Conservation (phyloP, 176 grass and related monocot genomes). For the Avena eriantha region DNA sequence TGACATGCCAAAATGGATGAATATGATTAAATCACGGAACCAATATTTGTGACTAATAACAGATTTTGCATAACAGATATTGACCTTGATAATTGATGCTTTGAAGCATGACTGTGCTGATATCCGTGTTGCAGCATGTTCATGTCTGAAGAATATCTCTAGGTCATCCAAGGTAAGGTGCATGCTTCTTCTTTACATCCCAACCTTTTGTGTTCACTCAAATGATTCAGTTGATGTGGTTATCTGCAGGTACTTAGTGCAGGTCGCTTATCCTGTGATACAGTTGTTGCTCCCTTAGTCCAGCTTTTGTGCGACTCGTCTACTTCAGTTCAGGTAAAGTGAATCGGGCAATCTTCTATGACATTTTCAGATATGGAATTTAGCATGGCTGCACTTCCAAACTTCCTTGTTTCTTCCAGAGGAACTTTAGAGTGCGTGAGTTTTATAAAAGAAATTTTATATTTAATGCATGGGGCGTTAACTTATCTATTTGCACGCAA, state of each 20-base stretch:
- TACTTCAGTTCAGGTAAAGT: constrained; percentile 82
- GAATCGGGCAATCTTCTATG: constrained; percentile 34
- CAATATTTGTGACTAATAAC: constrained; percentile 32
- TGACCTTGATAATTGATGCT: constrained; percentile 76
- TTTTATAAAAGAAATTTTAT: constrained; percentile 25
- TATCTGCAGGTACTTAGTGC: constrained; percentile 86
- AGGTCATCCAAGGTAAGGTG: constrained; percentile 82
- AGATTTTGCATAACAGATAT: constrained; percentile 56
- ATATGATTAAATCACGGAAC: constrained; percentile 11
- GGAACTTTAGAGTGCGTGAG: background rate
- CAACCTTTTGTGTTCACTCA: constrained; percentile 36
- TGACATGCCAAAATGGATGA: constrained; percentile 16
- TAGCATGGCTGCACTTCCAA: constrained; percentile 1
- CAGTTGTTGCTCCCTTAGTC: constrained; percentile 63
- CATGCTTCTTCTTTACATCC: constrained; percentile 35
- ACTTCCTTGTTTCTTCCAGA: constrained; percentile 36
- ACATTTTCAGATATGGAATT: background rate
- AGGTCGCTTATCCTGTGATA: constrained; percentile 75
- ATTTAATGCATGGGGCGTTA: constrained; percentile 20
- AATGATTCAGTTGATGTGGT: constrained; percentile 44
- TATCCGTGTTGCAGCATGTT: constrained; percentile 86
- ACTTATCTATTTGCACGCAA: constrained; percentile 19
- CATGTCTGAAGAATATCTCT: constrained; percentile 94
- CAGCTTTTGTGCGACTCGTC: constrained; percentile 85
- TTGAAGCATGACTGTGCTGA: constrained; percentile 83